These are phyloP conservation scores for Alternaria angustiovoidea DNA, from an alignment of 2,329 filamentous ascomycete genomes.

Conservation along the genomic window DNA sequence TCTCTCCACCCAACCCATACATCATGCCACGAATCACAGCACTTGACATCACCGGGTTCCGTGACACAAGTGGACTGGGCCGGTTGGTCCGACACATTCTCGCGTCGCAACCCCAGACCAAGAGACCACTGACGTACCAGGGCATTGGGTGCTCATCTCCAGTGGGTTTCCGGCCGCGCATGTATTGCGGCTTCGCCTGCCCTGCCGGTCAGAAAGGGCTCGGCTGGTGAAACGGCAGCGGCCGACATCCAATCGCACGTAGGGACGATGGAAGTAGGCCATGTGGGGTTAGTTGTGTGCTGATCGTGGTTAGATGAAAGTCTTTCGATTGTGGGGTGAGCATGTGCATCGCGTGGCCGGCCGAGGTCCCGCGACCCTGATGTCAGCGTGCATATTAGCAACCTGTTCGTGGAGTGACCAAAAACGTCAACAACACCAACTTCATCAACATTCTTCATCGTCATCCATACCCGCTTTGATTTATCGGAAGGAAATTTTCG, in stretches of 20 bases:
- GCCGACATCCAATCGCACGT: slow-evolving; percentile 23
- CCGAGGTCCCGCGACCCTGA: slow-evolving; percentile 18
- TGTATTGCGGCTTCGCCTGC: slow-evolving; percentile 22
- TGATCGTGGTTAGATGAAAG: slow-evolving; percentile 21
- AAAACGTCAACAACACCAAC: slow-evolving; percentile 10
- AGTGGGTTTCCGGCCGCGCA: slow-evolving; percentile 45
- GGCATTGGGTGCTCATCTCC: slow-evolving; percentile 21
- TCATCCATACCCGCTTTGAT: slow-evolving; percentile 6
- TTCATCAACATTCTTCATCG: neutral
- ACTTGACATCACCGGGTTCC: slow-evolving; percentile 23
- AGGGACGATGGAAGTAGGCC: slow-evolving; percentile 17
- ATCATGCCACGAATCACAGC: slow-evolving; percentile 47
- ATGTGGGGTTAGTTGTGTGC: slow-evolving; percentile 27
- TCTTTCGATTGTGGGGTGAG: slow-evolving; percentile 33
- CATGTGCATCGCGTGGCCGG: slow-evolving; percentile 12
- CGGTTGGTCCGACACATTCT: slow-evolving; percentile 38
- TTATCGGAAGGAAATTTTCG: neutral
- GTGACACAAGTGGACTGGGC: slow-evolving; percentile 14
- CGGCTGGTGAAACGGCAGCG: slow-evolving; percentile 28
- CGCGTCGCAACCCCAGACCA: slow-evolving; percentile 29
- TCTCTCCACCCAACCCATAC: slow-evolving; percentile 38
- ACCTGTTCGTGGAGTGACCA: slow-evolving; percentile 12
- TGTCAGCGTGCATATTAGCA: slow-evolving; percentile 16
- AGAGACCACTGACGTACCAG: slow-evolving; percentile 32
- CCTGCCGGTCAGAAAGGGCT: slow-evolving; percentile 22